Evolutionary conservation across 805 yeast species (phyloP).

Genomic region (Saturnispora hagleri): DNA sequence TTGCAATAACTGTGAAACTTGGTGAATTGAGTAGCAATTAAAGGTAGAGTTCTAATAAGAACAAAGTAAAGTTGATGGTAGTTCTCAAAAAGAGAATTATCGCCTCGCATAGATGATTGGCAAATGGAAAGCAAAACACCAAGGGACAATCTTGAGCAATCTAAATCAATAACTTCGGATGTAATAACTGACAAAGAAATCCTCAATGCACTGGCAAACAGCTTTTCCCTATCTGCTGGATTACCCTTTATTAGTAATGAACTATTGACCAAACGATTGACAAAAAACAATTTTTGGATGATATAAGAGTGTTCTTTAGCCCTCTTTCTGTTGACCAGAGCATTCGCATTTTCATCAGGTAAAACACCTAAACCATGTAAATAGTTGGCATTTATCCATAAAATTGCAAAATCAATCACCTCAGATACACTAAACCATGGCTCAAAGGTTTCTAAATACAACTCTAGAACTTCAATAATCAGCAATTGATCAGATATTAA

Average conservation of each 20-base stretch:
- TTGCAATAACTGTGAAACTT: slow-evolving; percentile 43
- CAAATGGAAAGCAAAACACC: slow-evolving; percentile 47
- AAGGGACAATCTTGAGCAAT: slow-evolving; percentile 55
- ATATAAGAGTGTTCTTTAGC: slow-evolving; percentile 46
- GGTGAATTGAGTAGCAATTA: slow-evolving; percentile 41
- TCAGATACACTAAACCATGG: slow-evolving; percentile 30
- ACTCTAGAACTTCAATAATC: slow-evolving; percentile 50
- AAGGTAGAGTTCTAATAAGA: slow-evolving; percentile 45
- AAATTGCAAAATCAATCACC: slow-evolving; percentile 33
- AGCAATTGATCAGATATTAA: slow-evolving; percentile 55
- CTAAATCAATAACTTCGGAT: slow-evolving; percentile 41
- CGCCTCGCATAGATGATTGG: slow-evolving; percentile 18
- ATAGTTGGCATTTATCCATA: slow-evolving; percentile 46
- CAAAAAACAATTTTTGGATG: slow-evolving; percentile 49
- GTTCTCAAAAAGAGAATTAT: slow-evolving; percentile 18
- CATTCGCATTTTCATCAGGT: slow-evolving; percentile 21
- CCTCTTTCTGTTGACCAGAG: slow-evolving; percentile 28
- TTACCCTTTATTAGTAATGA: slow-evolving; percentile 23
- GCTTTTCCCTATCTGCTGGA: slow-evolving; percentile 17
- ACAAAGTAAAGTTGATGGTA: slow-evolving; percentile 34
- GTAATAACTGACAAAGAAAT: slow-evolving; percentile 53
- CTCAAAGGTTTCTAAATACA: slow-evolving; percentile 39
- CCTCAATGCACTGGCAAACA: slow-evolving; percentile 30
- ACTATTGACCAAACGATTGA: slow-evolving; percentile 44
- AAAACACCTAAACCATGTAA: slow-evolving; percentile 45